phyloP scores from a whole-genome alignment of 805 yeast species.

The Saccharomycopsis synnaedendra region DNA sequence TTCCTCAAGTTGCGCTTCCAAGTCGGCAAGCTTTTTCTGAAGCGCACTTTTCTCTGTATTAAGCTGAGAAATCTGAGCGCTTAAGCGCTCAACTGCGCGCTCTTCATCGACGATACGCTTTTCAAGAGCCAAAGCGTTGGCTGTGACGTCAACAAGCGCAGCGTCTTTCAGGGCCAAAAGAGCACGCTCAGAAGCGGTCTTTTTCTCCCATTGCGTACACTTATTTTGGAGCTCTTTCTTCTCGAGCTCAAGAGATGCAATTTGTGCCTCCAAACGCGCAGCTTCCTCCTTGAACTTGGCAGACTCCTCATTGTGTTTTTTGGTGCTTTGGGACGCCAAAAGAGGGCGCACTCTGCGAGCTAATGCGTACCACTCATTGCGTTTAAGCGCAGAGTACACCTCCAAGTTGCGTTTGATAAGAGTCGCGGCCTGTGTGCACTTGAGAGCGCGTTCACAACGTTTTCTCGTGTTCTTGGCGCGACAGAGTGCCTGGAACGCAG shows the following conservation, averaged over 20 bases:
- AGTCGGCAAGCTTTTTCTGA: conserved; percentile 22
- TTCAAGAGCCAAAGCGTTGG: conserved; percentile 55
- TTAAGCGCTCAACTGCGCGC: conserved; percentile 24
- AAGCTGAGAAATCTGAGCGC: conserved; percentile 23
- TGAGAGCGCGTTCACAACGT: conserved; percentile 34
- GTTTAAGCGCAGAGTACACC: conserved; percentile 34
- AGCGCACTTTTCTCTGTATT: conserved; percentile 22
- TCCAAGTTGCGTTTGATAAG: conserved; percentile 52
- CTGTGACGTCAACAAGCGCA: conserved; percentile 31
- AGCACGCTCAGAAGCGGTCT: conserved; percentile 27
- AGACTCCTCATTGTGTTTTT: conserved; percentile 50
- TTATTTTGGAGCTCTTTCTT: conserved; percentile 25
- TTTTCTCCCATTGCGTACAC: conserved; percentile 13
- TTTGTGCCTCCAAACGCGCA: no score
- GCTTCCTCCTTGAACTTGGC: conserved; percentile 30
- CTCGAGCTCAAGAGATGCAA: conserved; percentile 23
- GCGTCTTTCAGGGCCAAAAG: conserved; percentile 36
- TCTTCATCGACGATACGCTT: conserved; percentile 24
- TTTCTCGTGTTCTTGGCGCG: conserved; percentile 56
- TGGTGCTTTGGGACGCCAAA: conserved; percentile 47
- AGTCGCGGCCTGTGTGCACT: conserved; percentile 58
- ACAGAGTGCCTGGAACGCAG: conserved; percentile 49
- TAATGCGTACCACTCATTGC: conserved; percentile 73
- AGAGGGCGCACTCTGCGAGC: conserved; percentile 66
- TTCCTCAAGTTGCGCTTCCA: conserved; percentile 24